Base-by-base conservation (phyloP, 306 rosid genomes). In the Medicago ruthenica region DNA sequence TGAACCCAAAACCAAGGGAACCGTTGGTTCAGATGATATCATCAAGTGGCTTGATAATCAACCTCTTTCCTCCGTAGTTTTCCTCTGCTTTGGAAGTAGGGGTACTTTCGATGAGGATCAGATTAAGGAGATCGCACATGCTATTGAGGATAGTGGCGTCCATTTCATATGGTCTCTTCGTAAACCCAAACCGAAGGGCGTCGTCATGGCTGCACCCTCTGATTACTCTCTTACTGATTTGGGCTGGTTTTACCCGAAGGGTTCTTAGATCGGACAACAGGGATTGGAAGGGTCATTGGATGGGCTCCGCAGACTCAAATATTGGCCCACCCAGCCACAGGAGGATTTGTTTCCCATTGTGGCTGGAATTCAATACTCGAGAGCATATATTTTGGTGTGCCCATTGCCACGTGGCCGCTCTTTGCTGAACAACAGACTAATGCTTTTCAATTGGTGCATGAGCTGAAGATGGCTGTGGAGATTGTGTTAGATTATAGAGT, bases 361-460 rank as follows among this genome's bases (percentile, higher is more conserved):
- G 93, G 91, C 2, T 89, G 90, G 90, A 87, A 87, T 63, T 89
- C 92, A 5, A 67, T 3, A 0, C 54, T 87, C 0, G 92, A 87
- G 74, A 86, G 90, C 61, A 8, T 86, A 1, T 71, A 88, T 72
- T 86, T 63, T 2, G 89, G 90, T 0, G 89, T 90, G 40, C 91
- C 96, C 0, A 47, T 86, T 6, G 89, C 83, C 3, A 16, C 89
- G 2, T 85, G 88, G 91, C 86, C 90, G 0, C 3, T 86, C 0
- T 75, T 1, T 14, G 84, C 84, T 0, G 96, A 89, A 73, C 90
- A 89, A 18, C 90, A 84, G 1, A 3, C 64, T 1, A 88, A 86
- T 14, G 93, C 87, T 0, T 88, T 80, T 7, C 12, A 51, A 22
- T 10, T 86, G 22, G 86, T 75, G 37, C 9, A 3, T 1, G 89